Evolutionary conservation across 2,329 filamentous ascomycete genomes (phyloP).

Genomic region (Aureobasidium leucospermi): DNA sequence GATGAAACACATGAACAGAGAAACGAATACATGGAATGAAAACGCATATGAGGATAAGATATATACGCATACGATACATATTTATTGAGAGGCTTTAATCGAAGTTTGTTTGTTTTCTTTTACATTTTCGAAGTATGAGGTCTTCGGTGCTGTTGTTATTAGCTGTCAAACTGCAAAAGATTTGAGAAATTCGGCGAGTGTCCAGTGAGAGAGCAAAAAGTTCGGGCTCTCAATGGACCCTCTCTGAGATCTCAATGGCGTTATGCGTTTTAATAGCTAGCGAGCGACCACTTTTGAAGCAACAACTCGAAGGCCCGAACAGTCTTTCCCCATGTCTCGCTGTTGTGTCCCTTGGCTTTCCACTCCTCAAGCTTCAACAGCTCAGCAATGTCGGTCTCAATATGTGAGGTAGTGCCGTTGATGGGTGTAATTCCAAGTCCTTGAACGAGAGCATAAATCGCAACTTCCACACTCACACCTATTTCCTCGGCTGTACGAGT

Average conservation of each 20-base stretch:
- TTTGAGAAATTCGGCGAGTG: too few species aligned
- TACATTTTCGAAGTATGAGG: background rate
- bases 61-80: background rate
- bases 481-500: slow-evolving; percentile 39
- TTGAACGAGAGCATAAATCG: slow-evolving; percentile 51
- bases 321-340: background rate
- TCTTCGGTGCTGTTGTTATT: too few species aligned
- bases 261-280: background rate
- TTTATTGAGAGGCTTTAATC: background rate
- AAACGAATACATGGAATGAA: background rate
- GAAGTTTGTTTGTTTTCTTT: background rate
- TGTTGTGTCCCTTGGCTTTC: background rate
- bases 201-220: too few species aligned
- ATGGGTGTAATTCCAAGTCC: slow-evolving; percentile 45
- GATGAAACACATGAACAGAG: background rate
- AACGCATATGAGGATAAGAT: background rate
- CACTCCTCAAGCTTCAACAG: background rate
- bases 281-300: background rate
- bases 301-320: background rate
- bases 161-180: too few species aligned
- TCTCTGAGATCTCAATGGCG: background rate
- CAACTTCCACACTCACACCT: slow-evolving; percentile 38
- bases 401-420: slow-evolving; percentile 47
- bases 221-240: too few species aligned
- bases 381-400: background rate